These are phyloP conservation scores for Phytopythium mirpurense DNA, from an alignment of 352 stramenopile species.

Conservation along the genomic window DNA sequence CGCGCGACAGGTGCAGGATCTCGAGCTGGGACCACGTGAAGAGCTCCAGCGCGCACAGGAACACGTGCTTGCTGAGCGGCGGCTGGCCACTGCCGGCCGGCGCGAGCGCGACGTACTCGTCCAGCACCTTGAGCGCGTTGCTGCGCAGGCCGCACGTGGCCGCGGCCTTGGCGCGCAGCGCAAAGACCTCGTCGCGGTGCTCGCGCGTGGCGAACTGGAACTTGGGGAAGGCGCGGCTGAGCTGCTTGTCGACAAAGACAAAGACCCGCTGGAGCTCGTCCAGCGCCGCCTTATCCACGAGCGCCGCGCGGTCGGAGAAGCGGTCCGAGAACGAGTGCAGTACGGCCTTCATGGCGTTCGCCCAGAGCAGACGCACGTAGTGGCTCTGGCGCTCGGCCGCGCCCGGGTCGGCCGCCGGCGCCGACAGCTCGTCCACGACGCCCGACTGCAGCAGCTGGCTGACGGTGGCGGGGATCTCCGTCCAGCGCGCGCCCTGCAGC, in stretches of 20 bases:
- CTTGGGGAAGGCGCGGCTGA: slow-evolving; percentile 47
- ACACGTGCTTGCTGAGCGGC: slow-evolving; percentile 27
- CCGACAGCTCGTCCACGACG: slow-evolving; percentile 27
- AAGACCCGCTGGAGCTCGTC: slow-evolving; percentile 54
- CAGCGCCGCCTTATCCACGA: slow-evolving; percentile 29
- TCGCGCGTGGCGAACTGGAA: slow-evolving; percentile 30
- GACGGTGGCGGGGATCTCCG: slow-evolving; percentile 57
- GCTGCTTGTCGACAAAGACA: slow-evolving; percentile 49
- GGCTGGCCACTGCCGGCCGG: slow-evolving; percentile 4
- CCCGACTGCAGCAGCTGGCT: slow-evolving; percentile 50
- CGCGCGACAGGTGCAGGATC: slow-evolving; percentile 38
- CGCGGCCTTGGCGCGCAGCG: slow-evolving; percentile 54
- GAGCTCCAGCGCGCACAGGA: slow-evolving; percentile 46
- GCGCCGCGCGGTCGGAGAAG: slow-evolving; percentile 40
- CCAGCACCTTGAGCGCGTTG: slow-evolving; percentile 41
- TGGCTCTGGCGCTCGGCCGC: slow-evolving; percentile 17
- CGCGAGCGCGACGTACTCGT: slow-evolving; percentile 47
- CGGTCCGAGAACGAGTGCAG: slow-evolving; percentile 55
- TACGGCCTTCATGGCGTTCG: slow-evolving; percentile 55
- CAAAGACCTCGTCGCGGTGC: slow-evolving; percentile 54
- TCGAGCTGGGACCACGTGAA: slow-evolving; percentile 49
- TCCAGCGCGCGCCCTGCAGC: slow-evolving; percentile 56
- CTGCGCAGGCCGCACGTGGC: slow-evolving; percentile 41
- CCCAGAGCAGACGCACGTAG: slow-evolving; percentile 43
- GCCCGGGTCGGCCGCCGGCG: background rate